These are phyloP conservation scores for Cercospora brassicicola DNA, from an alignment of 2,329 filamentous ascomycete species.

Conservation along the genomic window DNA sequence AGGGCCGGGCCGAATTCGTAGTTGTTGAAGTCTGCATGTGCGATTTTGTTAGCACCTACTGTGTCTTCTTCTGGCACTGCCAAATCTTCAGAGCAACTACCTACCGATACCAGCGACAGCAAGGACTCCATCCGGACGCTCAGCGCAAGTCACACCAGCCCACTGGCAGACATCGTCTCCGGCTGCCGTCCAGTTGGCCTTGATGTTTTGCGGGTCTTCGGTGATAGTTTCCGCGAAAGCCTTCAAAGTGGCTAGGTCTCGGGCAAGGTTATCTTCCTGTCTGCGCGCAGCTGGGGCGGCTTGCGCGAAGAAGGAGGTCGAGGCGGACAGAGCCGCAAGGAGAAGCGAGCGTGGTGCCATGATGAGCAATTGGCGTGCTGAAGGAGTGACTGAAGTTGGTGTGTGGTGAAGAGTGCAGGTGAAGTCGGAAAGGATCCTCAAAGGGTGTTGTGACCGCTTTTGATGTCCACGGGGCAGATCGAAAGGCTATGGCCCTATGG, in stretches of 20 bases:
- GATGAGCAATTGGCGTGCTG: neutral
- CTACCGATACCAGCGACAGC: slow-evolving; percentile 16
- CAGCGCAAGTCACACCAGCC: slow-evolving; percentile 8
- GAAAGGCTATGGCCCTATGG: neutral
- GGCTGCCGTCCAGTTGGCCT: slow-evolving; percentile 9
- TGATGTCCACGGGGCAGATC: neutral
- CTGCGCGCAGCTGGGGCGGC: neutral
- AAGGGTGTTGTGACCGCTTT: neutral
- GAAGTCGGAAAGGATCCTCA: neutral
- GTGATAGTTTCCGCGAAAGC: slow-evolving; percentile 19
- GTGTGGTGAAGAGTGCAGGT: neutral
- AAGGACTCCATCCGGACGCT: slow-evolving; percentile 4
- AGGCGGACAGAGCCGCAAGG: slow-evolving; percentile 2
- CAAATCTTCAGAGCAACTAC: neutral
- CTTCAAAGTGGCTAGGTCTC: slow-evolving; percentile 14
- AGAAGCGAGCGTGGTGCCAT: neutral
- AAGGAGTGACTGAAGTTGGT: neutral
- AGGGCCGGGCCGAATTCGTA: slow-evolving; percentile 10
- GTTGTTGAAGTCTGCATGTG: slow-evolving; percentile 9
- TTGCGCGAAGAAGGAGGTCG: neutral
- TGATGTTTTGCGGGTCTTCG: slow-evolving; percentile 12
- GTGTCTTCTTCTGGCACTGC: neutral
- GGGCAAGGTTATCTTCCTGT: slow-evolving; percentile 7
- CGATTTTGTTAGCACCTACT: neutral
- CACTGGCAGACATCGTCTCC: slow-evolving; percentile 18